These are phyloP conservation scores for Trametes cinnabarina DNA, from an alignment of 768 basidiomycete species.

Conservation along the genomic window DNA sequence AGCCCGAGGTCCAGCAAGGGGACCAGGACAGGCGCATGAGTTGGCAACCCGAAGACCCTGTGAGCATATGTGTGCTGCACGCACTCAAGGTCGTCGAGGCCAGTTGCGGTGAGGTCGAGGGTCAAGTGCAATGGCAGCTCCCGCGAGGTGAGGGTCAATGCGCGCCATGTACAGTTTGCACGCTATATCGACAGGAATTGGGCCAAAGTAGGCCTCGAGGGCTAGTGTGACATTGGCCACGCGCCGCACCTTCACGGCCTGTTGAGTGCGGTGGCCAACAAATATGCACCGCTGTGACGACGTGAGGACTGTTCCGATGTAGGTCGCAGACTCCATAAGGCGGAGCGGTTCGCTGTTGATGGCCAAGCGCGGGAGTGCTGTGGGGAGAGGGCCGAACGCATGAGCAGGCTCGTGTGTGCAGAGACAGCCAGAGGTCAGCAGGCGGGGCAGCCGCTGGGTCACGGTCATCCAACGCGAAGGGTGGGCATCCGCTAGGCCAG, in stretches of 20 bases:
- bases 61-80: not conserved
- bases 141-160: not conserved
- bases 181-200: not conserved
- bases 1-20: not conserved
- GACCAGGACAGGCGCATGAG: not conserved
- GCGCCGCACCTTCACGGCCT: not conserved
- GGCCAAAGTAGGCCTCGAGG: not conserved
- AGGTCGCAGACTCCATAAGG: not conserved
- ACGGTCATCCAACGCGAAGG: too few species aligned
- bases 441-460: too few species aligned
- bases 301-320: not conserved
- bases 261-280: not conserved
- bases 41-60: not conserved
- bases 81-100: not conserved
- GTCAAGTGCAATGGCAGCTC: not conserved
- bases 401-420: too few species aligned
- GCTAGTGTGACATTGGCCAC: not conserved
- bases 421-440: too few species aligned
- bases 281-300: not conserved
- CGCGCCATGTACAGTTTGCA: not conserved
- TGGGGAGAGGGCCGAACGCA: too few species aligned
- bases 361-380: too few species aligned
- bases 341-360: too few species aligned
- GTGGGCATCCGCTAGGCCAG: too few species aligned
- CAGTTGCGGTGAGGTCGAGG: not conserved